These are phyloP conservation scores for Tolypocladium paradoxum DNA, from an alignment of 2,329 filamentous ascomycete genomes.

Conservation along the genomic window DNA sequence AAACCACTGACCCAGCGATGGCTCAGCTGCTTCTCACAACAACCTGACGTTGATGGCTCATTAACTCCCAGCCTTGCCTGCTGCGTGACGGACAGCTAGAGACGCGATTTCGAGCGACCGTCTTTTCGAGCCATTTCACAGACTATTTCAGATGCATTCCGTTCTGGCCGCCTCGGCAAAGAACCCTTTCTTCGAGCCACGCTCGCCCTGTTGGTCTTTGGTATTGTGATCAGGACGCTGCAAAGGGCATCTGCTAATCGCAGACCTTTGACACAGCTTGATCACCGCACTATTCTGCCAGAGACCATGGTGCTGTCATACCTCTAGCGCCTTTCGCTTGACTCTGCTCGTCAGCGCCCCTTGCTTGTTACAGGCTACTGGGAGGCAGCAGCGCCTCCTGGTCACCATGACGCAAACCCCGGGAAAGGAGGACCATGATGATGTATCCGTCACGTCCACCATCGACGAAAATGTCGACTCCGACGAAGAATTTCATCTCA, in stretches of 20 bases:
- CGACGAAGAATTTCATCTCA: conserved; percentile 37
- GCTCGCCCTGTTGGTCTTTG: not conserved
- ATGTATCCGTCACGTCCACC: conserved; percentile 22
- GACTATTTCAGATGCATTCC: too few relatives aligned
- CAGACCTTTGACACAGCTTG: not conserved
- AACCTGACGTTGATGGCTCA: not conserved
- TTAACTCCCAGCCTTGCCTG: not conserved
- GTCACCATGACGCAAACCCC: not conserved
- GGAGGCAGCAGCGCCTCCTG: not conserved
- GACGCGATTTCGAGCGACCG: not conserved
- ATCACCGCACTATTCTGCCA: not conserved
- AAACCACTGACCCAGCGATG: not conserved
- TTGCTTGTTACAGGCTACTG: not conserved
- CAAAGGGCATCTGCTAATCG: not conserved
- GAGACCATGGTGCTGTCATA: not conserved
- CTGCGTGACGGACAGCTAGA: not conserved
- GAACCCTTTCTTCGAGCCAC: not conserved
- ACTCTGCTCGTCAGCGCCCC: not conserved
- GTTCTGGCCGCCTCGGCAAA: not conserved
- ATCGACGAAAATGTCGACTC: conserved; percentile 21
- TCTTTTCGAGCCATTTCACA: not conserved
- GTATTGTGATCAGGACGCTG: not conserved
- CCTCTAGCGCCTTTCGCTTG: not conserved
- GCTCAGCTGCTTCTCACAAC: not conserved
- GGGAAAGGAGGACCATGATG: conserved; percentile 4